Conservation (phyloP, 1,284 basidiomycete species). For the Microbotryum silenes-acaulis region DNA sequence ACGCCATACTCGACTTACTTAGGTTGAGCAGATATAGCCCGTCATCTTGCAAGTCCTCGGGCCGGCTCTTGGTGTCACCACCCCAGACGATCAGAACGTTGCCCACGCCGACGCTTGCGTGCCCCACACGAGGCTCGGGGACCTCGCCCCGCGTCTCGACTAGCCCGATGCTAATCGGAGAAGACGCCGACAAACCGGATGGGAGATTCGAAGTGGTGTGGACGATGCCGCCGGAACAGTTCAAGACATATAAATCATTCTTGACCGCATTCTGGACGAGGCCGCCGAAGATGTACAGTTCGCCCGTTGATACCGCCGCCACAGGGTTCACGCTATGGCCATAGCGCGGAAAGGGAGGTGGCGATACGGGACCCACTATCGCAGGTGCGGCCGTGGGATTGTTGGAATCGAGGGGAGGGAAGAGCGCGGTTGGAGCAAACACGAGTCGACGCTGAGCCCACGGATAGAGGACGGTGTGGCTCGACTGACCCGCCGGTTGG, state of each 20-base stretch:
- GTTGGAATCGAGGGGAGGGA: constrained; percentile 14
- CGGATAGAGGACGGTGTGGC: constrained; percentile 33
- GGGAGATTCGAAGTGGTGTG: constrained; percentile 1
- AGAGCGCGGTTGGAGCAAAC: constrained; percentile 31
- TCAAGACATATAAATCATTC: constrained; percentile 90
- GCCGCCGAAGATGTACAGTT: constrained; percentile 94
- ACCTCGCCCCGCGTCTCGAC: constrained; percentile 72
- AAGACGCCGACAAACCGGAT: background rate
- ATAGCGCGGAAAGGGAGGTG: constrained; percentile 85
- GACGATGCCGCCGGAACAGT: constrained; percentile 45
- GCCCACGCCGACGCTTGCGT: constrained; percentile 90
- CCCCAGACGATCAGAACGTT: constrained; percentile 98
- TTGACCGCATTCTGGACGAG: constrained; percentile 83
- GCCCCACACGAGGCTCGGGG: constrained; percentile 84
- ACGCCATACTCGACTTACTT: constrained; percentile 49
- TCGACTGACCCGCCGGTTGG: background rate
- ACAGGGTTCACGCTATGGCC: constrained; percentile 89
- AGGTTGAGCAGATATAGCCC: constrained; percentile 92
- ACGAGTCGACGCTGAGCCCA: constrained; percentile 34
- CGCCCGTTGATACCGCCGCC: constrained; percentile 64
- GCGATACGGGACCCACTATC: constrained; percentile 34
- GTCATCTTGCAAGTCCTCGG: constrained; percentile 80
- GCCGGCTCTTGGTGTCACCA: constrained; percentile 77
- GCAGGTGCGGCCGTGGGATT: constrained; percentile 9
- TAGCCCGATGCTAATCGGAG: constrained; percentile 43